Base-by-base conservation (phyloP, 306 rosid species). In the Arachis hypogaea region DNA sequence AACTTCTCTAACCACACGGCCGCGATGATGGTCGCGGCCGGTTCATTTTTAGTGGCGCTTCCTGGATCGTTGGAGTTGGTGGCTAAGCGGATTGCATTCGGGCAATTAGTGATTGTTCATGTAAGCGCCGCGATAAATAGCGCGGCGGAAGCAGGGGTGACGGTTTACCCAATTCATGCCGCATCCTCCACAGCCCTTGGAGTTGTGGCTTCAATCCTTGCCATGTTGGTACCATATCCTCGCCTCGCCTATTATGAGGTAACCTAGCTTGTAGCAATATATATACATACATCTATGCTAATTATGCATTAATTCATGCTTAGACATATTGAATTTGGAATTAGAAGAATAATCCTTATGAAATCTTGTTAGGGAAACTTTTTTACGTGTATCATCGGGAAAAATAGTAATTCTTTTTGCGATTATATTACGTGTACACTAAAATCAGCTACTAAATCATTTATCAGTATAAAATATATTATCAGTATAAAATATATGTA, bases 41-140 rank as follows among this genome's bases (percentile, higher is more conserved):
- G 81, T 9, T 69, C 87, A 0, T 93, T 90, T 12, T 40, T 81
- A 68, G 87, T 93, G 69, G 96, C 92, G 7, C 10, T 91, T 78
- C 92, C 97, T 3, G 83, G 71, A 63, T 84, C 90, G 2, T 82
- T 82, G 0, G 80, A 80, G 61, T 73, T 93, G 90, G 51, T 80
- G 82, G 71, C 88, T 0, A 93, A 93, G 81, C 47, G 89, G 55
- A 76, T 93, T 5, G 97, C 96, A 12, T 89, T 84, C 73, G 96
- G 93, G 28, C 90, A 86, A 81, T 63, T 89, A 5, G 97, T 90
- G 86, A 88, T 78, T 42, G 89, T 90, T 51, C 86, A 82, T 7
- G 93, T 93, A 2, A 90, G 89, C 7, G 81, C 88, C 2, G 91
- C 79, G 29, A 42, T 90, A 28, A 41, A 73, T 59, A 92, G 90